Conservation (phyloP, 257 asterid genomes). For the Plantago major region DNA sequence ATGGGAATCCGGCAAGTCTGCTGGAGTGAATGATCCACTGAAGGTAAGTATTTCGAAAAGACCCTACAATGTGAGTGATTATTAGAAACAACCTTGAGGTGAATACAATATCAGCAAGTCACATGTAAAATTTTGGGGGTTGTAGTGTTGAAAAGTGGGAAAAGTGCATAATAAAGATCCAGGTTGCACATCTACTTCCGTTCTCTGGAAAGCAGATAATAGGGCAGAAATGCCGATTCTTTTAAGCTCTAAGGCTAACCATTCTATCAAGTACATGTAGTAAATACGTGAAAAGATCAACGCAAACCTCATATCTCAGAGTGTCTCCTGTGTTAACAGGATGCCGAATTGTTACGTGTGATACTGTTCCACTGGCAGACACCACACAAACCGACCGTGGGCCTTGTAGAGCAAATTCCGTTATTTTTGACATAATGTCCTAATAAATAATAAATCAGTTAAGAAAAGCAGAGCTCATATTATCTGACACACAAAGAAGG, state of each 20-base stretch:
- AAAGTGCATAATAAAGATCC: no score
- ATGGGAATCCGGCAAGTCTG: slow-evolving; percentile 48
- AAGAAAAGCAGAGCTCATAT: slow-evolving; percentile 4
- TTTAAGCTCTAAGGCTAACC: not conserved
- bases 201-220: no score
- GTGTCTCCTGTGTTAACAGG: slow-evolving; percentile 79
- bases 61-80: slow-evolving; percentile 37
- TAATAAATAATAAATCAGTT: slow-evolving; percentile 24
- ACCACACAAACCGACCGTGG: slow-evolving; percentile 80
- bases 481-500: not conserved
- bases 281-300: slow-evolving; percentile 2
- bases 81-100: not conserved
- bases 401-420: slow-evolving; percentile 69
- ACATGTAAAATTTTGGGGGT: not conserved
- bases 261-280: not conserved
- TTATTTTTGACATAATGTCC: slow-evolving; percentile 69
- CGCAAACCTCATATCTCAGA: slow-evolving; percentile 67
- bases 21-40: slow-evolving; percentile 76
- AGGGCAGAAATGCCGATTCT: not conserved
- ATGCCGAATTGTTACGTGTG: slow-evolving; percentile 67
- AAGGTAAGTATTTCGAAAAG: slow-evolving; percentile 60
- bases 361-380: slow-evolving; percentile 71
- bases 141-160: no score
- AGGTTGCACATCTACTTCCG: no score
- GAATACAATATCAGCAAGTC: not conserved